These are phyloP conservation scores for Pseudogymnoascus verrucosus DNA, from an alignment of 2,329 filamentous ascomycete genomes.

Conservation along the genomic window DNA sequence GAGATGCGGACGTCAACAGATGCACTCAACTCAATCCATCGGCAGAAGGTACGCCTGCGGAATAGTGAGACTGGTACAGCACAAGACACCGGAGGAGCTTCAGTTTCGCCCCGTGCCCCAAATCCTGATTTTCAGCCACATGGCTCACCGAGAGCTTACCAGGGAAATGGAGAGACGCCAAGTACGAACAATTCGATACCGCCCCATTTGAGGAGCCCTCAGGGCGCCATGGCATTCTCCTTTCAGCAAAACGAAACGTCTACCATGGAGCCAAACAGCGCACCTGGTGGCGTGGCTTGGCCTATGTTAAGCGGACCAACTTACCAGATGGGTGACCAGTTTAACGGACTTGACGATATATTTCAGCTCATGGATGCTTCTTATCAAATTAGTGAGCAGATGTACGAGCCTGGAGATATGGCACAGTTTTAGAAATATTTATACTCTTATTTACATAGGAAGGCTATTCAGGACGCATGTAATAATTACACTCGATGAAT, in stretches of 20 bases:
- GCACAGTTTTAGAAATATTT: neutral
- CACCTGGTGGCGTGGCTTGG: neutral
- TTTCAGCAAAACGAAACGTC: neutral
- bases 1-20: neutral
- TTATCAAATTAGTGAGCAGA: slow-evolving; percentile 15
- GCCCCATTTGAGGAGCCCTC: neutral
- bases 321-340: neutral
- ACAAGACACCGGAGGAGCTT: neutral
- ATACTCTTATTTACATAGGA: neutral
- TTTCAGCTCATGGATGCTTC: slow-evolving; percentile 19
- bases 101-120: neutral
- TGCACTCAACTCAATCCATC: neutral
- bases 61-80: neutral
- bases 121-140: neutral
- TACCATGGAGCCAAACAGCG: neutral
- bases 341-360: slow-evolving; percentile 11
- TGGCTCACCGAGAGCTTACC: neutral
- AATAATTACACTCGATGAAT: neutral
- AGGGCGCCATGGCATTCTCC: neutral
- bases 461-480: neutral
- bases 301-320: neutral
- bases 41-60: neutral
- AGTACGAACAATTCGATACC: neutral
- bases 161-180: neutral
- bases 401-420: neutral